Base-by-base conservation (phyloP, 805 yeast genomes). In the Candida ortonii region DNA sequence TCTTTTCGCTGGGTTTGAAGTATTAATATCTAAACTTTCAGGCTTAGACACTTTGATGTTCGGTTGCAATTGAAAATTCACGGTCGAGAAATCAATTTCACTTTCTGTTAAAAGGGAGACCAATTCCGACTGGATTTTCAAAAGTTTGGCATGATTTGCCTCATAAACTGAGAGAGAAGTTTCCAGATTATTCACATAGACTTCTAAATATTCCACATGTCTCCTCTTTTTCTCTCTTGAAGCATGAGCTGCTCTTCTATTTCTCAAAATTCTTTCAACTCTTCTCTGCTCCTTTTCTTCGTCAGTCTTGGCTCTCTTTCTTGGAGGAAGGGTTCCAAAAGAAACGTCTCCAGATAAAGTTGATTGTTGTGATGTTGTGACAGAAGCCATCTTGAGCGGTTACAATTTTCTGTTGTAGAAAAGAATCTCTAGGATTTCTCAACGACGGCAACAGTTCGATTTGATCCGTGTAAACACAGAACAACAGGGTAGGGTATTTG, bases 261-360 rank as follows among this genome's bases (percentile, higher is more conserved):
- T 90, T 58, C 98, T 76, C 51, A 90, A 69, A 32, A 93, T 89
- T 33, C 98, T 71, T 64, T 93, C 97, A 35, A 89, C 78, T 29
- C 96, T 76, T 47, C 97, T 80, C 65, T 90, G 97, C 62, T 93
- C 97, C 66, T 90, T 93, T 65, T 90, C 97, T 64, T 89, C 96
- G 49, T 84, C 76, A 25, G 98, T 93, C 71, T 84, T 87, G 6
- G 98, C 97, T 50, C 97, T 78, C 68, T 93, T 93, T 46, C 97
- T 76, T 34, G 97, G 97, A 19, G 97, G 96, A 40, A 90, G 67
- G 16, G 47, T 39, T 16, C 53, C 56, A 15, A 43, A 21, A 19
- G 49, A 39, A 29, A 39, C 40, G 8, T 41, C 42, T 5, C 46
- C 24, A 3, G 41, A 22, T 13, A 33, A 20, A 2, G 38, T 28